Base-by-base conservation (phyloP, 1,284 basidiomycete species). In the Cerioporus squamosus region DNA sequence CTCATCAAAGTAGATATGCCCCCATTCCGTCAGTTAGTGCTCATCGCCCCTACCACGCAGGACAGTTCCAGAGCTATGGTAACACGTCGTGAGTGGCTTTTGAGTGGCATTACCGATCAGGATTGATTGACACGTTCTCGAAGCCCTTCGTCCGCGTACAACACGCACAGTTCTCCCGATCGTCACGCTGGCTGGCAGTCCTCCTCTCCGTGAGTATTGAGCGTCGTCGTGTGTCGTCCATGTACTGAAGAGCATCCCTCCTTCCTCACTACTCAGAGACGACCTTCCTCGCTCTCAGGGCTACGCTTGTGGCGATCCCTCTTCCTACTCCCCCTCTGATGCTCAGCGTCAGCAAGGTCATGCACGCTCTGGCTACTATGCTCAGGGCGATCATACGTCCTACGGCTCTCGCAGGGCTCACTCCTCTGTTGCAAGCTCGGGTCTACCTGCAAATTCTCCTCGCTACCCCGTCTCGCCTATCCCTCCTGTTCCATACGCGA, bases 21-120 rank as follows among this genome's bases (percentile, higher is more conserved):
- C 24, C 46, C 43, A 33, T 24, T 33, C 17, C 33, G 26, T 58
- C 42, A 20, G 42, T 45, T 24, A 58, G 38, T 46, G 43, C 57
- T 39, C 51, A 53, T 29, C 40, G 38, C 33, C 44, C 51, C 20
- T 24, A 36, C 29, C 57, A 46, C 20, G 22, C 57, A 45, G 46
- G 42, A 18, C 40, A 36, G 9, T 49, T 43, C 17, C 23, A 22
- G 1, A n/a, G 20, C 29, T 53, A 55, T 43, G 38, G 20, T 44
- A 51, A 42, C 44, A 18, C 48, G 20, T 42, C 52, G 53, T 59
- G 26, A 55, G 52, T 59, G 39, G 15, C 26, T 48, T 10, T 43
- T 29, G 5, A 33, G n/a, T 38, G 15, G 23, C 15, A 2, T 36
- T n/a, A 33, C 10, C 10, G 15, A 22, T 20, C 23, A 18, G 23